Base-by-base conservation (phyloP, 257 asterid species). In the Capsicum pubescens region DNA sequence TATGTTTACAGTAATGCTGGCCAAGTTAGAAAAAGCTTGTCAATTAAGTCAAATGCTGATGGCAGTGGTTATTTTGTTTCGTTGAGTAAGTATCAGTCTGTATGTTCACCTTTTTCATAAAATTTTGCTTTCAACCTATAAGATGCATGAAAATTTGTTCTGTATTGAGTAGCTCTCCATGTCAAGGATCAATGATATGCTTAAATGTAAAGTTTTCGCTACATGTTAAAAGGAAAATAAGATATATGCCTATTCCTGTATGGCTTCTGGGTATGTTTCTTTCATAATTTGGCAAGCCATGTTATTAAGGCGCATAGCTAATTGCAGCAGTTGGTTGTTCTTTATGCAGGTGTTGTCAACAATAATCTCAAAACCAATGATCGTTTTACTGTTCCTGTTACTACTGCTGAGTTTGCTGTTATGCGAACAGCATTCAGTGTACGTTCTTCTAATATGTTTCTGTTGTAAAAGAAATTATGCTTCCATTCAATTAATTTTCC, bases 401-500 rank as follows among this genome's bases (percentile, higher is more conserved):
- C 99, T 84, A 79, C 94, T 87, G 98, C 97, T 60, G 99, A 96
- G 90, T 96, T 92, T 93, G 91, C 98, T 57, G 98, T 94, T 85
- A 79, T 96, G 96, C 92, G 94, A 77, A 85, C 98, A 56, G 98
- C 95, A 90, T 93, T 90, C 90, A 86, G 92, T 60, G 99, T 95
- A 94, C 54, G 97, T 3, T 72, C 11, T 76, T 83, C 58, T 77
- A 84, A 58, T 26, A 42, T 78, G 8, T 52, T 52, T 57, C 9
- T 67, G 13, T 68, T 68, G 77, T 11, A 7, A 74, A 74, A 50
- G 13, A 74, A 74, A 44, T 2, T 39, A 42, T 42, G 32, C 56
- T 69, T 70, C 56, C 32, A 42, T 70, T 39, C 50, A 70, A 16
- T 70, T 70, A 42, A 14, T 39, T 69, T 36, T 14, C 76, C 10